Evolutionary conservation across 345 rosid species (phyloP), one percentile per base, ranked within the genome.

Genomic region (Hevea brasiliensis): DNA sequence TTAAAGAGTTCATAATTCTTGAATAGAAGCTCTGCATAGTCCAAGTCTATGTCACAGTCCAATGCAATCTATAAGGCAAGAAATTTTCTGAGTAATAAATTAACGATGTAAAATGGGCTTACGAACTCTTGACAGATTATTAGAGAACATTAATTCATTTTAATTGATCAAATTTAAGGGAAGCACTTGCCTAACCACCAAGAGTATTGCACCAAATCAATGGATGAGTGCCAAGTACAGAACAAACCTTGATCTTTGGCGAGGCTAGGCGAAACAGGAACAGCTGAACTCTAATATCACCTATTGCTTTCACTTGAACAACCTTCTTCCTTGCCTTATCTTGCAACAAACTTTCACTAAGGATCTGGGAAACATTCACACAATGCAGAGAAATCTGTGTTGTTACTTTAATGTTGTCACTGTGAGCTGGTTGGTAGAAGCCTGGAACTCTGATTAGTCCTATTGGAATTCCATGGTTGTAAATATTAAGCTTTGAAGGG

Each of bases 341-440:
- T 68, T 68, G 64, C 24, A 61, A 50, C 54, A 54, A 45, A 27
- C 3, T 12, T 29, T 67, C 73, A 8, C 58, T 32, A 35, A 82
- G 3, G 7, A 73, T 23, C 29, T 57, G 35, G 32, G 50, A 70
- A 51, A 80, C 79, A 64, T 80, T 82, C 18, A 82, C 18, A 60
- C 60, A 62, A 40, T 67, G 67, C 14, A 84, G 44, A 42, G 81
- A 65, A 45, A 78, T 74, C 27, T 65, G 26, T 24, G 77, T 26
- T 42, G 23, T 29, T 55, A 82, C 71, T 18, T 44, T 51, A 3
- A 80, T 29, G 27, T 85, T 75, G 32, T 55, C 65, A 71, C 84
- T 85, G 8, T 65, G 71, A 26, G 85, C 74, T 0, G 84, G 82
- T 72, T 82, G 87, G 56, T 47, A 67, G 77, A 82, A 75, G 7